A percentile compares a stretch with the other conserved stretches of the same genome.
Conservation (phyloP, 2,329 filamentous ascomycete genomes). For the Sporothrix humicola region DNA sequence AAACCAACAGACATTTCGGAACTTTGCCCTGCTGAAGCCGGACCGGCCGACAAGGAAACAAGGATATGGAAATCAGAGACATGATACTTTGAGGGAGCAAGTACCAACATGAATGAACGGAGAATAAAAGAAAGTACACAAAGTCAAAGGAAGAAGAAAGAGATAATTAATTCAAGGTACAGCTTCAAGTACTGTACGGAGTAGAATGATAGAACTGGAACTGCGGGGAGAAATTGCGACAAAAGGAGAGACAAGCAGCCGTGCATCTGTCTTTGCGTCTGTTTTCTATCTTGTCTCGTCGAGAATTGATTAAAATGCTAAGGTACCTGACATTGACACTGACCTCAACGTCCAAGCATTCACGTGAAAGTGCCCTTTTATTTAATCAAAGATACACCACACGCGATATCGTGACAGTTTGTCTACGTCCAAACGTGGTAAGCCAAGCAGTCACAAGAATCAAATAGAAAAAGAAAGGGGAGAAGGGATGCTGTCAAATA, state of each 20-base stretch:
- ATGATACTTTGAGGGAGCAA: not conserved
- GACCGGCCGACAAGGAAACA: conserved; percentile 2
- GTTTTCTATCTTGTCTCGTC: not conserved
- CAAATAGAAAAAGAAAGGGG: not conserved
- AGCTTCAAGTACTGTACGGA: no score
- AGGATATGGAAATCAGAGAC: not conserved
- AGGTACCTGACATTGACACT: no score
- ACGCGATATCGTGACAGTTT: no score
- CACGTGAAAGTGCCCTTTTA: no score
- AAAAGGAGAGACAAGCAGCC: not conserved
- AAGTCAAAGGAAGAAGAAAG: not conserved
- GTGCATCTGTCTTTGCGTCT: not conserved
- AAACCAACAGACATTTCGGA: not conserved
- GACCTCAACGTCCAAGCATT: no score
- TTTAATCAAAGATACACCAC: no score
- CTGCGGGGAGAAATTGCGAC: not conserved
- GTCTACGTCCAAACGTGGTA: no score
- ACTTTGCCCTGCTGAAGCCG: not conserved
- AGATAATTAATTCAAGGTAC: not conserved
- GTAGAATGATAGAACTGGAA: conserved; percentile 1
- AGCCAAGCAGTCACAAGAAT: no score
- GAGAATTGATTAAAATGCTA: not conserved
- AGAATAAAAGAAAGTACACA: not conserved
- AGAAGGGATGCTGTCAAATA: not conserved
- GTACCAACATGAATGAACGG: no score